phyloP scores from a whole-genome alignment of 1,284 basidiomycete genomes.

The Phenoliferia sp. region DNA sequence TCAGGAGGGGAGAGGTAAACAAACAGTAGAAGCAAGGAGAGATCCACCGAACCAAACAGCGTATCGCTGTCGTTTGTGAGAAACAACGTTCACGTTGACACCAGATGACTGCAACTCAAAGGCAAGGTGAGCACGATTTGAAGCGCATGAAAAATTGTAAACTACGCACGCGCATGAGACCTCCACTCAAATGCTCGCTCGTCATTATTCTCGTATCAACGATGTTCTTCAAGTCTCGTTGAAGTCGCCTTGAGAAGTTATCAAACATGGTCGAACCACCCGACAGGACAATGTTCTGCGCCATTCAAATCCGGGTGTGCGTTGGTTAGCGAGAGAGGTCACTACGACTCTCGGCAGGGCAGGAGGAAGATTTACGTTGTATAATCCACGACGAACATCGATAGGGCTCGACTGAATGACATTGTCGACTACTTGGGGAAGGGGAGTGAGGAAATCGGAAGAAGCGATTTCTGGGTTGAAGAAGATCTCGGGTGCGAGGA shows the following conservation, averaged over 20 bases:
- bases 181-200: conserved; percentile 70
- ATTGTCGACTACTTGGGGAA: conserved; percentile 92
- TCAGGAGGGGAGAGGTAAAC: background rate
- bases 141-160: background rate
- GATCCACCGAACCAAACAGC: conserved; percentile 99
- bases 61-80: conserved; percentile 94
- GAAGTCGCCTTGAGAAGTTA: conserved; percentile 91
- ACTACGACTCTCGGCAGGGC: background rate
- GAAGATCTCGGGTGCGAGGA: conserved; percentile 98
- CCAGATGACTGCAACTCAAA: conserved; percentile 71
- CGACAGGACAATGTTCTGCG: conserved; percentile 83
- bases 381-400: conserved; percentile 86
- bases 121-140: background rate
- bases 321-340: background rate
- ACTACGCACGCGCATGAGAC: conserved; percentile 60
- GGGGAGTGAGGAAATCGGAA: conserved; percentile 94
- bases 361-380: conserved; percentile 61
- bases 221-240: conserved; percentile 88
- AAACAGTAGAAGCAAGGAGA: conserved; percentile 73
- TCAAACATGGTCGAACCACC: conserved; percentile 98
- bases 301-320: background rate
- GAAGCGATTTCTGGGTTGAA: conserved; percentile 99
- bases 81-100: conserved; percentile 94
- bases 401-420: conserved; percentile 96
- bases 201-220: conserved; percentile 86